Evolutionary conservation across 139 green algal genomes (phyloP).

Genomic region (Picocystis salinarum): DNA sequence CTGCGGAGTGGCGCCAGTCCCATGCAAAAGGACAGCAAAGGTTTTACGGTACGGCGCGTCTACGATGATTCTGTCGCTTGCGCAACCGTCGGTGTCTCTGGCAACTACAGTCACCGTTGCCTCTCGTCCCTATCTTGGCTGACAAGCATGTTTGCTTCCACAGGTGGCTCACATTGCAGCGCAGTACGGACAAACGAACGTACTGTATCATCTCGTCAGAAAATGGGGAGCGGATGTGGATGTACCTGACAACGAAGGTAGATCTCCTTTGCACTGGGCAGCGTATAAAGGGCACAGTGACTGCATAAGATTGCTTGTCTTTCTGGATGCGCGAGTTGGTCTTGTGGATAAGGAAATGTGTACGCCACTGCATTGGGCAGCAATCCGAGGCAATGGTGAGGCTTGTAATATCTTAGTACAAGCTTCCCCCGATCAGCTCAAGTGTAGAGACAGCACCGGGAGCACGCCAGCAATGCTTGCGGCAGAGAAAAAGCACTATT

Average conservation of each 20-base stretch:
- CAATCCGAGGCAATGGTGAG: slow-evolving; percentile 79
- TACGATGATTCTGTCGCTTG: background rate
- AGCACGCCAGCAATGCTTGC: slow-evolving; percentile 71
- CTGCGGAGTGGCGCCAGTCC: slow-evolving; percentile 33
- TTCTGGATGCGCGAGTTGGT: slow-evolving; percentile 37
- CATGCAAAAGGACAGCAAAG: slow-evolving; percentile 27
- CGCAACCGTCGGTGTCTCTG: background rate
- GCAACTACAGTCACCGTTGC: no score
- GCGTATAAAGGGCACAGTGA: slow-evolving; percentile 81
- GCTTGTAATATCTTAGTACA: slow-evolving; percentile 74
- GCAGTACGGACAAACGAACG: slow-evolving; percentile 85
- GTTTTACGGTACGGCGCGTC: slow-evolving; percentile 41
- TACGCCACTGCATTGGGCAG: slow-evolving; percentile 89
- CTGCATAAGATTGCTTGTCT: slow-evolving; percentile 71
- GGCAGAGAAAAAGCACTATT: slow-evolving; percentile 71
- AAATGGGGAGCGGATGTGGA: slow-evolving; percentile 70
- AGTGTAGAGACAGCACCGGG: slow-evolving; percentile 52
- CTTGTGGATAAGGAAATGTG: slow-evolving; percentile 61
- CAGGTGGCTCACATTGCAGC: slow-evolving; percentile 51
- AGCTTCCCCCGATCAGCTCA: slow-evolving; percentile 32
- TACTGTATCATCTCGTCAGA: slow-evolving; percentile 72
- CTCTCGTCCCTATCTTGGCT: no score
- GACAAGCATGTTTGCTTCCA: slow-evolving; percentile 7
- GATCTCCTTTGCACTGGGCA: slow-evolving; percentile 67
- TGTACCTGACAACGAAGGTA: slow-evolving; percentile 40